Evolutionary conservation across 2,329 filamentous ascomycete genomes (phyloP).

Genomic region (Apiospora koreana): DNA sequence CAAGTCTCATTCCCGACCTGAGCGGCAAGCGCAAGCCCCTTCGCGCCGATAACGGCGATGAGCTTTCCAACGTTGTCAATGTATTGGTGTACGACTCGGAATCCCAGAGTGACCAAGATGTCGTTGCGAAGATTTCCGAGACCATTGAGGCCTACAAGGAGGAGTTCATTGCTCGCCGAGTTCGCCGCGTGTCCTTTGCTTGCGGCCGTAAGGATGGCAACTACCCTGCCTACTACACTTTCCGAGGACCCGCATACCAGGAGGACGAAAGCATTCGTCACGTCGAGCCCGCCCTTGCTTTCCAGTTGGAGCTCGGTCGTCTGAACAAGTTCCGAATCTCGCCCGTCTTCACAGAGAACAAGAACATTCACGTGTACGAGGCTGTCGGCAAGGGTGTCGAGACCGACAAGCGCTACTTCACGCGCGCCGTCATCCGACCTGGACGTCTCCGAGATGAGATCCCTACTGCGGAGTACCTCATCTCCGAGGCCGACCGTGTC

Average conservation of each 20-base stretch:
- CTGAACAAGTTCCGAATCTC: conserved; percentile 97
- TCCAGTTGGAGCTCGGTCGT: conserved; percentile 95
- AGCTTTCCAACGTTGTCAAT: conserved; percentile 90
- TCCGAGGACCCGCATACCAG: conserved; percentile 85
- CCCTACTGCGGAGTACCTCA: conserved; percentile 96
- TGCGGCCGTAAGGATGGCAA: conserved; percentile 92
- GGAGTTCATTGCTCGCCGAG: conserved; percentile 76
- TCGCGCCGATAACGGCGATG: conserved; percentile 64
- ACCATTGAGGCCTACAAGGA: conserved; percentile 81
- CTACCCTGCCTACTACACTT: conserved; percentile 97
- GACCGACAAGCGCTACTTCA: conserved; percentile 98
- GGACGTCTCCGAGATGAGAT: conserved; percentile 96
- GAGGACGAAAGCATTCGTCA: conserved; percentile 97
- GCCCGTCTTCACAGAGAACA: conserved; percentile 98
- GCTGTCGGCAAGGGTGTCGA: conserved; percentile 92
- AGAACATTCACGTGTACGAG: conserved; percentile 99
- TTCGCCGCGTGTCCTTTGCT: conserved; percentile 93
- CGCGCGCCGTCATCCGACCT: conserved; percentile 90
- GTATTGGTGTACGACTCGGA: conserved; percentile 89
- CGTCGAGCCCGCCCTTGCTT: conserved; percentile 92
- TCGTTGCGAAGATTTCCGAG: conserved; percentile 71
- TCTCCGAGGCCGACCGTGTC: conserved; percentile 92
- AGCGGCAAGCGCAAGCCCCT: conserved; percentile 68
- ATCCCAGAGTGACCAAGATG: conserved; percentile 77
- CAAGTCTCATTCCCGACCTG: conserved; percentile 70